Evolutionary conservation across 192 early-diverging fungal genomes (phyloP), one percentile per base, ranked within the genome.

Genomic region (Coemansia sp.): DNA sequence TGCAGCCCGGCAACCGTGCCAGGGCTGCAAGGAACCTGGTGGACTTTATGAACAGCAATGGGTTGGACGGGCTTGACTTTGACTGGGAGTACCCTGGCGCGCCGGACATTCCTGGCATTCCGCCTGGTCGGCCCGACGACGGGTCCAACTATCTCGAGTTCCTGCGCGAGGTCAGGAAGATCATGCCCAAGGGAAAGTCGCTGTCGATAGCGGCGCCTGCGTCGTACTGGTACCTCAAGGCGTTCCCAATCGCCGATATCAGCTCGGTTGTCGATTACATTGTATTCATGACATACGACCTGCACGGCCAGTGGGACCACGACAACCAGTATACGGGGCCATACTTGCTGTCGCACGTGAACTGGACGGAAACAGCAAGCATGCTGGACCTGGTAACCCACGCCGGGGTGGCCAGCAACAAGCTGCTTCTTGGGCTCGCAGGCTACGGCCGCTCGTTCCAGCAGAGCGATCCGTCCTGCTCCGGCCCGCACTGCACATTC

Each of bases 221-320:
- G 10, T 61, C 56, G 19, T 68, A 58, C 42, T 68, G 67, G 67
- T 68, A 68, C 19, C 56, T 68, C 10, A 68, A 68, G 52, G 21
- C 52, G 23, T 54, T 54, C 23, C 52, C 52, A 4, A 73, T 73
- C 26, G 69, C 54, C 38, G 32, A 70, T 2, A 70, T 70, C 37
- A 47, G 61, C 38, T 39, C 44, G 8, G 44, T 70, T 11, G 39
- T 70, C 12, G 69, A 70, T 54, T 70, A 70, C 48, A 70, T 70
- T 40, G 61, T 70, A 8, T 70, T 64, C 50, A 70, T 70, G 69
- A 70, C 69, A 42, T 70, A 70, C 37, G 69, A 70, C 40, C 38
- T 70, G 16, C 69, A 70, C 43, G 69, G 69, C 9, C 69, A 70
- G 38, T 70, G 69, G 69, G 69, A 70, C 39, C 63, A 70, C 40